A percentile compares a stretch with the other conserved stretches of the same genome.
These are phyloP conservation scores for Boletus subcaerulescens DNA, from an alignment of 768 basidiomycete species.

Conservation along the genomic window DNA sequence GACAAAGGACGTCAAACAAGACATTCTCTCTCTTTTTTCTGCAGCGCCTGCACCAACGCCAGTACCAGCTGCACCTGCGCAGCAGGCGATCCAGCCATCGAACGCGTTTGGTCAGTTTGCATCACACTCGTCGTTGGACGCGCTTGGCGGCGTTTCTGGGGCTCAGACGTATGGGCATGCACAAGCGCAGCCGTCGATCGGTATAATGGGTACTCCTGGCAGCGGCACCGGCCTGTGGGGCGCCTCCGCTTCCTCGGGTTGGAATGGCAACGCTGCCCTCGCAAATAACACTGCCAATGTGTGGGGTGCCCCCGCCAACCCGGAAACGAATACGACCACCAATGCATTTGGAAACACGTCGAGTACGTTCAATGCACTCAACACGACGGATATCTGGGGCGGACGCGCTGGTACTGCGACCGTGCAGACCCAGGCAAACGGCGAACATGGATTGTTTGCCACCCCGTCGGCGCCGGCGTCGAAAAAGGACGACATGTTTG, in stretches of 20 bases:
- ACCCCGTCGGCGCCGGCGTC: slow-evolving; percentile 30
- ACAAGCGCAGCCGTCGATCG: slow-evolving; percentile 33
- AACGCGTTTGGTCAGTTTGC: slow-evolving; percentile 39
- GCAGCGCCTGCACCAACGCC: slow-evolving; percentile 28
- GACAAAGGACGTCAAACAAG: slow-evolving; percentile 75
- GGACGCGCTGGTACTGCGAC: not conserved
- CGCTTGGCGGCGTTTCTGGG: slow-evolving; percentile 3
- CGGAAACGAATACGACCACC: slow-evolving; percentile 6
- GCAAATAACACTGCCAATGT: slow-evolving; percentile 19
- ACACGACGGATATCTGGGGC: slow-evolving; percentile 63
- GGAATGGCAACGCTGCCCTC: slow-evolving; percentile 39
- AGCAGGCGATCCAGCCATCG: slow-evolving; percentile 20
- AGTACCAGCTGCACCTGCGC: slow-evolving; percentile 22
- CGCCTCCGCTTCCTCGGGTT: slow-evolving; percentile 49
- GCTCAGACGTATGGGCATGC: not conserved
- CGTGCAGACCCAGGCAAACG: not conserved
- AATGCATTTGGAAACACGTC: not conserved
- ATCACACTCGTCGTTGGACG: slow-evolving; percentile 28
- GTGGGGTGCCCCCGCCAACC: slow-evolving; percentile 31
- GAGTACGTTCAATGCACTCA: slow-evolving; percentile 23
- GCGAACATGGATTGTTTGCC: slow-evolving; percentile 7
- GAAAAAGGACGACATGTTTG: slow-evolving; percentile 79
- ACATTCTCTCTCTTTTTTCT: slow-evolving; percentile 83
- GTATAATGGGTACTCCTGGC: slow-evolving; percentile 55
- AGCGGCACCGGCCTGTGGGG: slow-evolving; percentile 56